Base-by-base conservation (phyloP, 345 rosid genomes). In the Microthlaspi erraticum region DNA sequence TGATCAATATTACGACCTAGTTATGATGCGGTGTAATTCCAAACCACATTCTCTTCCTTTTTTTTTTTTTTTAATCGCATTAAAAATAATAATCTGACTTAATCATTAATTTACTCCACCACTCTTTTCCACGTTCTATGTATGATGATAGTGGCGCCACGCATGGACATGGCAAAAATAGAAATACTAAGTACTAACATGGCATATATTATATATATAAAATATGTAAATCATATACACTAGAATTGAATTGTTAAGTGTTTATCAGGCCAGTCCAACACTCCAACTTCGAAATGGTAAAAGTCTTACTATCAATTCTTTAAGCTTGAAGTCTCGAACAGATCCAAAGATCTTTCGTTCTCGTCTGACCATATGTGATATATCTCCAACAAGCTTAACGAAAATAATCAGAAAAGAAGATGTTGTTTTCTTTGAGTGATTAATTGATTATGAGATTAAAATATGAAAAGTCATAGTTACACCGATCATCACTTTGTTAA, bases 41-140 rank as follows among this genome's bases (percentile, higher is more conserved):
- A 64, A 55, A 45, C 68, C 38, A 59, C 62, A 74, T 51, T 52
- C 45, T 75, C 52, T 29, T 57, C 16, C 6, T 19, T 57, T 65
- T 55, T 73, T 13, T 56, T 55, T 52, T 56, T 12, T n/a, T n/a
- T n/a, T n/a, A n/a, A 43, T 65, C 17, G 48, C 5, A 55, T 38
- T 26, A 36, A 62, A 65, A 12, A 3, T 18, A 5, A 58, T 37
- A 7, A 56, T 68, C 26, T 5, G 11, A n/a, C 17, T 29, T 36
- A 60, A 19, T 20, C 10, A n/a, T 8, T 73, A 51, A 54, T 49
- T 57, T 56, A 63, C 55, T 56, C 66, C 50, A 69, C 71, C 79
- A 70, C 75, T 70, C 60, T 42, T 69, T 48, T 63, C 23, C 79
- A 76, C 75, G 79, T 62, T 64, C 75, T 62, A 46, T 62, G 66